Base-by-base conservation (phyloP, 148 eudicot species). In the Pharnaceum exiguum region DNA sequence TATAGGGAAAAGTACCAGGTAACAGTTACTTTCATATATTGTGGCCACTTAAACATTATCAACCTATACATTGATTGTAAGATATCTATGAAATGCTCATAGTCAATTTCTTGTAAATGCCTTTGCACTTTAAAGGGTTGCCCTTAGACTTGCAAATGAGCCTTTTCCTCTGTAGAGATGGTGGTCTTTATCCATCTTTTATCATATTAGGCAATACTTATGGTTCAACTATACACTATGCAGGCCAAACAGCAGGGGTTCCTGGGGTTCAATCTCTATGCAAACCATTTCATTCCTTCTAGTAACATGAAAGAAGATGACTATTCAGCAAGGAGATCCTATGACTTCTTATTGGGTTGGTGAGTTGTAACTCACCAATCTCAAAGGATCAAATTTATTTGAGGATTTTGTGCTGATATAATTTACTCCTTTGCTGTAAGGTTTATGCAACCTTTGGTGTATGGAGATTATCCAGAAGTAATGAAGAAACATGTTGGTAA, bases 1-100 rank as follows among this genome's bases (percentile, higher is more conserved):
- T 80, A 80, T 48, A 67, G 23, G 63, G 60, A 62, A 37, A 86
- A 59, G 32, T 81, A 86, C 60, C 69, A 80, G 94, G 89, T 85
- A 54, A 48, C n/a, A 15, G 22, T 3, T 10, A 7, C 18, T 42
- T 4, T 0, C 4, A n/a, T 42, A 6, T 8, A 10, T 0, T 42
- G n/a, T 5, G 19, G 11, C 8, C 18, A 15, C n/a, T 15, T 5
- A 42, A 42, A 5, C 3, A 15, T 2, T 15, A 0, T 42, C 5
- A 16, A 15, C n/a, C 1, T n/a, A 29, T 7, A 13, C 16, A 29
- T 26, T 16, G 16, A 6, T 15, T 26, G 10, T 22, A 22, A 11
- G 15, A 3, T 8, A 17, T n/a, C 31, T 26, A 18, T 19, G 8
- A 13, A n/a, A n/a, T n/a, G n/a, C n/a, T n/a, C n/a, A n/a, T n/a